These are phyloP conservation scores for Gamsiella multidivaricata DNA, from an alignment of 192 early-diverging fungal species.

Conservation along the genomic window DNA sequence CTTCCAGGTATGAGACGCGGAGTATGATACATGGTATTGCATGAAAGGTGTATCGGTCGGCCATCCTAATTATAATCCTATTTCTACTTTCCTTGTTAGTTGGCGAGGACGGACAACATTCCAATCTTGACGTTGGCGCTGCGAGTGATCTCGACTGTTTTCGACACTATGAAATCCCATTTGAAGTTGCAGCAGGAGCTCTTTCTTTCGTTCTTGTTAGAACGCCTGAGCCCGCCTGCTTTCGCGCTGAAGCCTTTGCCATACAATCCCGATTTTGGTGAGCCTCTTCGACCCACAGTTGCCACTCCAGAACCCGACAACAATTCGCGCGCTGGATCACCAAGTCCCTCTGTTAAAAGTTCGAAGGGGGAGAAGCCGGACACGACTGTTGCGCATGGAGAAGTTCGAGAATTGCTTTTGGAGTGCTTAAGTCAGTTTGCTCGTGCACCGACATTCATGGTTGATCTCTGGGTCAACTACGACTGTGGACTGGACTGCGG, in stretches of 20 bases:
- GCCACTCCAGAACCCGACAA: constrained; percentile 29
- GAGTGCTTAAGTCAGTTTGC: constrained; percentile 84
- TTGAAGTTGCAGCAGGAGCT: constrained; percentile 85
- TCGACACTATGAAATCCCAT: constrained; percentile 73
- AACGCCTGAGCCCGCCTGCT: constrained; percentile 59
- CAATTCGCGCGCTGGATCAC: constrained; percentile 43
- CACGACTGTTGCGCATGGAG: constrained; percentile 66
- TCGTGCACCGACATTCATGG: constrained; percentile 78
- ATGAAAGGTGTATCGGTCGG: too few relatives aligned
- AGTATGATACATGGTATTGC: neutral
- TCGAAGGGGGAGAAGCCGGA: constrained; percentile 35
- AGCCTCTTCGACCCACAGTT: constrained; percentile 20
- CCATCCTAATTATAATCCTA: neutral
- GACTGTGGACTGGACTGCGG: constrained; percentile 87
- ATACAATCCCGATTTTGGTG: constrained; percentile 49
- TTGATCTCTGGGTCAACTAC: constrained; percentile 94
- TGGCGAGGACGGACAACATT: constrained; percentile 66
- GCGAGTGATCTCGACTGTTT: constrained; percentile 73
- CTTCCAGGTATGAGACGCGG: constrained; percentile 71
- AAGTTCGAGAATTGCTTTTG: constrained; percentile 87
- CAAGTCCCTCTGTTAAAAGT: constrained; percentile 41
- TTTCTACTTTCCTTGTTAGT: constrained; percentile 27
- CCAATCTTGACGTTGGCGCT: constrained; percentile 71
- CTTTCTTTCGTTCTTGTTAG: constrained; percentile 73
- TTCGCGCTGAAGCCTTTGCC: constrained; percentile 45